Conservation (phyloP, 257 asterid genomes). For the Capsicum chinense region DNA sequence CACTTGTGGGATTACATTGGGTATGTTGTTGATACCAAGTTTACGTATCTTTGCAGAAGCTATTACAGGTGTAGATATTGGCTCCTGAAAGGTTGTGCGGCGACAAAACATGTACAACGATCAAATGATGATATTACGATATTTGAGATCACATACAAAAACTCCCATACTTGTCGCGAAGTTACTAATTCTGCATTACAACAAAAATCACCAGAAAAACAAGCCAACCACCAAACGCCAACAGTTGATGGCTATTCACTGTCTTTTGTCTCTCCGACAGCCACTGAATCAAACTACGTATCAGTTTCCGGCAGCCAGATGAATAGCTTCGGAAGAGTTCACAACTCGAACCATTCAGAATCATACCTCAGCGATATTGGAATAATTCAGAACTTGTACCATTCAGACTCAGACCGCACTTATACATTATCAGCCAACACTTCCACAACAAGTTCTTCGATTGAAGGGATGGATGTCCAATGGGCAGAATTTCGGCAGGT, state of each 20-base stretch:
- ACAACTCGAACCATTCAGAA: slow-evolving; percentile 40
- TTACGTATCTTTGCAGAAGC: slow-evolving; percentile 59
- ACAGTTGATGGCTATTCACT: slow-evolving; percentile 27
- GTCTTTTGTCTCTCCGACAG: slow-evolving; percentile 39
- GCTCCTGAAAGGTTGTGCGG: slow-evolving; percentile 60
- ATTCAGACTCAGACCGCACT: slow-evolving; percentile 20
- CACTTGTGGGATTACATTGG: no score
- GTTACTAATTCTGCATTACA: slow-evolving; percentile 40
- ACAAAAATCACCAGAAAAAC: slow-evolving; percentile 47
- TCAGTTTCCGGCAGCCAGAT: slow-evolving; percentile 37
- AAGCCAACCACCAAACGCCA: slow-evolving; percentile 21
- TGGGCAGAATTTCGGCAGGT: no score
- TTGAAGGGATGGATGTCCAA: slow-evolving; percentile 1
- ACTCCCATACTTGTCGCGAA: slow-evolving; percentile 61
- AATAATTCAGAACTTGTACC: background rate
- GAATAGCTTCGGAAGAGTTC: slow-evolving; percentile 33
- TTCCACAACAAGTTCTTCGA: slow-evolving; percentile 71
- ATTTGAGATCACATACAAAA: slow-evolving; percentile 72
- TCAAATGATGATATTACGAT: slow-evolving; percentile 75
- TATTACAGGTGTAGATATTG: slow-evolving; percentile 81
- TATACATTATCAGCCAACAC: slow-evolving; percentile 58
- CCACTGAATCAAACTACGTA: slow-evolving; percentile 44
- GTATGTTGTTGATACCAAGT: slow-evolving; percentile 12
- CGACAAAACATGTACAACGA: slow-evolving; percentile 82
- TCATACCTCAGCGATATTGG: slow-evolving; percentile 39